Evolutionary conservation across 139 green algal genomes (phyloP).

Genomic region (Tetradesmus obliquus): DNA sequence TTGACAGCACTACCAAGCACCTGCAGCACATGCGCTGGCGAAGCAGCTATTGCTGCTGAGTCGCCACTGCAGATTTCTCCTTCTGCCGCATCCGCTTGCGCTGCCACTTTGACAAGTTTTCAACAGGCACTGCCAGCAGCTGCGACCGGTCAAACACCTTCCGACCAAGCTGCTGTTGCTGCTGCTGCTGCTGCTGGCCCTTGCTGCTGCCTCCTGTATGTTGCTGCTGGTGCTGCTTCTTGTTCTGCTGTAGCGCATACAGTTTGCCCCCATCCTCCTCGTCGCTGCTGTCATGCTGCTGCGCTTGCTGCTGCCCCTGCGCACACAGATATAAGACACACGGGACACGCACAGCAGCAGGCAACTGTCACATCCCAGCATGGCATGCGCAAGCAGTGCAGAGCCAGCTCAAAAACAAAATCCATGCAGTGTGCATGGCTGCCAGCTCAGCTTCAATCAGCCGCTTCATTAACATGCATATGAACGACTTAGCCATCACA

Average conservation of each 20-base stretch:
- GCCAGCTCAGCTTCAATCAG: too few species aligned
- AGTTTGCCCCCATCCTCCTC: conserved; percentile 7
- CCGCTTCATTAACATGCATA: too few species aligned
- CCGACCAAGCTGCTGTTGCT: conserved; percentile 6
- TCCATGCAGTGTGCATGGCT: too few species aligned
- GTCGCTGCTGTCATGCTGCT: background rate
- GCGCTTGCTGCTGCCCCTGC: background rate
- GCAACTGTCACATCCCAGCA: background rate
- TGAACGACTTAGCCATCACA: too few species aligned
- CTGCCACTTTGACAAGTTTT: conserved; percentile 45
- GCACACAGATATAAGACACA: background rate
- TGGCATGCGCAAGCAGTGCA: background rate
- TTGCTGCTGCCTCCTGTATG: background rate
- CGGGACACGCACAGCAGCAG: background rate
- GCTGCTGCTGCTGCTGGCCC: background rate
- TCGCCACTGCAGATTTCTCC: background rate
- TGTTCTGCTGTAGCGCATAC: background rate
- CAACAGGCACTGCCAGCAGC: conserved; percentile 13
- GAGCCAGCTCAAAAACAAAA: background rate
- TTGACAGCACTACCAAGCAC: background rate
- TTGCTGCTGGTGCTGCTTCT: background rate
- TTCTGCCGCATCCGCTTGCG: conserved; percentile 35
- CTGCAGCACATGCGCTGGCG: background rate
- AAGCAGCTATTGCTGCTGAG: background rate
- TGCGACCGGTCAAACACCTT: conserved; percentile 2